phyloP scores from a whole-genome alignment of 176 grass and related monocot species.

The Oryza meridionalis region DNA sequence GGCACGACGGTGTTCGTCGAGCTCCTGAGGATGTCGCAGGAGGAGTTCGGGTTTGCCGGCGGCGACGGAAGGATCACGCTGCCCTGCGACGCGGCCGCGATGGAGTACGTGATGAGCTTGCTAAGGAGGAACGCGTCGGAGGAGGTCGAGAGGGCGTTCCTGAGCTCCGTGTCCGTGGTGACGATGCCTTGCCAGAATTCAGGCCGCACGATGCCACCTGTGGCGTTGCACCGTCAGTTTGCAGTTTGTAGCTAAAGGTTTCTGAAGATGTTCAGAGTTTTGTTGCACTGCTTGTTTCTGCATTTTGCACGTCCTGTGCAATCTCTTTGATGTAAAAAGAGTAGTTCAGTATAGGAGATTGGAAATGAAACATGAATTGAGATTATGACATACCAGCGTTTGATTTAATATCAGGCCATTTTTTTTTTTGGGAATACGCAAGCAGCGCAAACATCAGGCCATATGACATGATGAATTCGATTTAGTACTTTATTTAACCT shows the following conservation, averaged over 20 bases:
- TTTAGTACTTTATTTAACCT: no score
- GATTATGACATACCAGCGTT: no score
- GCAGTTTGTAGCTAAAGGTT: constrained; percentile 11
- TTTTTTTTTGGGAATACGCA: no score
- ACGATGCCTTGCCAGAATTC: constrained; percentile 28
- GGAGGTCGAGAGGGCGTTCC: constrained; percentile 54
- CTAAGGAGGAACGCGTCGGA: constrained; percentile 48
- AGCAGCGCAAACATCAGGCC: no score
- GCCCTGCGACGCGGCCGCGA: constrained; percentile 45
- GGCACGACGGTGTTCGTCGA: constrained; percentile 41
- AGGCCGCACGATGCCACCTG: constrained; percentile 10
- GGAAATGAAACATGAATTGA: background rate
- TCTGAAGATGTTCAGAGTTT: constrained; percentile 19
- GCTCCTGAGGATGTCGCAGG: constrained; percentile 49
- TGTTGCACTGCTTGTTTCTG: background rate
- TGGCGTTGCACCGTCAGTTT: constrained; percentile 24
- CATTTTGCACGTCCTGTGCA: constrained; percentile 12
- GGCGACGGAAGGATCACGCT: constrained; percentile 54
- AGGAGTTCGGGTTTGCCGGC: constrained; percentile 51
- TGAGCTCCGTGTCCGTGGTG: constrained; percentile 54
- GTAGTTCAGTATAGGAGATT: background rate
- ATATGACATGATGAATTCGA: no score
- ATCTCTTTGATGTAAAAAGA: no score
- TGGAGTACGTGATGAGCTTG: constrained; percentile 60
- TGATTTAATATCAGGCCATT: no score